phyloP scores from a whole-genome alignment of 352 stramenopile species.

The Pythium oligandrum region DNA sequence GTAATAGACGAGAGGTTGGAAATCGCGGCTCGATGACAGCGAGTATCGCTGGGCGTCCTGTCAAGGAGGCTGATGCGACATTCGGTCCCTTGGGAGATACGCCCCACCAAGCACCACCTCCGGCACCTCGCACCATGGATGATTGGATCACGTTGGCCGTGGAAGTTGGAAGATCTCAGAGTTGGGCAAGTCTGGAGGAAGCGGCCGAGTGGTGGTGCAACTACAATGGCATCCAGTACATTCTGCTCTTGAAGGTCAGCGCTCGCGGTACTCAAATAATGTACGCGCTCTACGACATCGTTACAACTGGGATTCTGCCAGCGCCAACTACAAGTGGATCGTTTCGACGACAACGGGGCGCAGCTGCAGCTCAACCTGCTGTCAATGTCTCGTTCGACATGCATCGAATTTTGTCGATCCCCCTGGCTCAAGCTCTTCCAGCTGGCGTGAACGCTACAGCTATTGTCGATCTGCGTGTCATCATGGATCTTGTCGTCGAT shows the following conservation, averaged over 20 bases:
- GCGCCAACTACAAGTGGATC: not conserved
- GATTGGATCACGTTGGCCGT: slow-evolving; percentile 20
- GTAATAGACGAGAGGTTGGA: slow-evolving; percentile 10
- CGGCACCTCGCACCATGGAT: not conserved
- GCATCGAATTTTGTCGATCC: too few relatives aligned
- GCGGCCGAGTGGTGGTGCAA: slow-evolving; percentile 14
- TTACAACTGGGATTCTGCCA: not conserved
- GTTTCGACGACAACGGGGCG: slow-evolving; percentile 7
- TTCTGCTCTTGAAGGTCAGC: slow-evolving; percentile 20
- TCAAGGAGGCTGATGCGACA: slow-evolving; percentile 24
- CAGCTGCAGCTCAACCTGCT: slow-evolving; percentile 4
- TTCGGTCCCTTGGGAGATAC: slow-evolving; percentile 12
- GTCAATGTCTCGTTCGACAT: slow-evolving; percentile 9
- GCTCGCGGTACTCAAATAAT: not conserved
- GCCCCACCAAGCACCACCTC: slow-evolving; percentile 5
- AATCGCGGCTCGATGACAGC: slow-evolving; percentile 13
- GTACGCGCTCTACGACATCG: slow-evolving; percentile 16
- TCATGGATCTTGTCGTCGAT: slow-evolving; percentile 12
- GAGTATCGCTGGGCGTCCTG: not conserved
- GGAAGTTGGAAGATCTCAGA: slow-evolving; percentile 15
- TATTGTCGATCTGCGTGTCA: slow-evolving; percentile 8
- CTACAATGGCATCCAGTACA: slow-evolving; percentile 18
- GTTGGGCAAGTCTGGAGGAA: slow-evolving; percentile 8
- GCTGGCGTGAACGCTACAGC: too few relatives aligned
- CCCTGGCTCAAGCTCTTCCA: too few relatives aligned